Evolutionary conservation across 805 yeast species (phyloP), one percentile per base, ranked within the genome.

Genomic region (Lipomyces yamadae): DNA sequence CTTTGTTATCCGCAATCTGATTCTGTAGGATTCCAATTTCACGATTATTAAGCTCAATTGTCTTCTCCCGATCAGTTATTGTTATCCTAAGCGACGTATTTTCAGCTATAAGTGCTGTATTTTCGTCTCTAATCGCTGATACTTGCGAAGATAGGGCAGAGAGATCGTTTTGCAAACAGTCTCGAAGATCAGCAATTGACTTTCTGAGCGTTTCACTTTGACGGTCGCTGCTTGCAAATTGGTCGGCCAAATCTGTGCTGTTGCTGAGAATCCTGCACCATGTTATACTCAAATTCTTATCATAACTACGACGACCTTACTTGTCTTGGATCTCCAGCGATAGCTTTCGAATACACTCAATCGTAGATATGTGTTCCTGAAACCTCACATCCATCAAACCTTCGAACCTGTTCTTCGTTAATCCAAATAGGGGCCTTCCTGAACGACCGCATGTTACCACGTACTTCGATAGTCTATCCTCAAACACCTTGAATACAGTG

Each of bases 271-370:
- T 42, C 48, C 48, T 42, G 48, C 48, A 42, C 24, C 15, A 10
- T 3, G 6, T 42, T 42, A 42, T 24, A 24, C 24, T 24, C 24
- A 8, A 42, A 42, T 32, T 35, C 33, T 10, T 18, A 29, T 50
- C 33, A 3, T 10, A 15, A 33, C 13, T 10, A 35, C 15, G 8
- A 56, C 57, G 10, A 54, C 29, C 62, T 11, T 39, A 63, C 66
- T n/a, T 32, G 4, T 59, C 52, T 24, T 63, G 56, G 34, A 52
- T 54, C 24, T 60, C 66, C 24, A 29, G 32, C 42, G 52, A 35
- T 30, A 56, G 13, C 34, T 13, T 29, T 13, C 48, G 35, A 4
- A 60, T 42, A 11, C 10, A 29, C 7, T 56, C 63, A 5, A 63
- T 54, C 30, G 13, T 56, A 30, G 32, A 11, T 3, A 54, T 42